A percentile compares a stretch with the other conserved stretches of the same genome.
Conservation (phyloP, 306 rosid species). For the Quercus bicolor region DNA sequence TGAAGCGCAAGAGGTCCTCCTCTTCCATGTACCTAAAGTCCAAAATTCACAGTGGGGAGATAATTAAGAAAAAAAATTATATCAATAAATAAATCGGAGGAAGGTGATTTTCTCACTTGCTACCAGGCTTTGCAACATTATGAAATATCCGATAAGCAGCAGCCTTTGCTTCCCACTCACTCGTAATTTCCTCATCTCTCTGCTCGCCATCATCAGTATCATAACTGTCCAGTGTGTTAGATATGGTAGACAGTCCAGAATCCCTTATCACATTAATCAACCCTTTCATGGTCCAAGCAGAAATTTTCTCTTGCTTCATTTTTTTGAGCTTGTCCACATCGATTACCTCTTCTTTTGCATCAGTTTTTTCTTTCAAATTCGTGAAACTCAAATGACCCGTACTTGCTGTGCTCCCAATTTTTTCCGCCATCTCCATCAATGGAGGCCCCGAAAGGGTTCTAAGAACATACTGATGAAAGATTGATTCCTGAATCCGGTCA, state of each 20-base stretch:
- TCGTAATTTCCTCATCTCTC: conserved; percentile 58
- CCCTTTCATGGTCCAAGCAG: conserved; percentile 91
- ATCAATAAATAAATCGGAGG: background rate
- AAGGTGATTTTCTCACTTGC: conserved; percentile 47
- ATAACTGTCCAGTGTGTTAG: conserved; percentile 37
- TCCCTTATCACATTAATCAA: conserved; percentile 57
- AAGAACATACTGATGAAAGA: conserved; percentile 75
- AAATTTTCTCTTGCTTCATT: conserved; percentile 69
- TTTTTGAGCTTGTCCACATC: conserved; percentile 77
- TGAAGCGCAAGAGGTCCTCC: conserved; percentile 74
- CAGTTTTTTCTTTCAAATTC: conserved; percentile 28
- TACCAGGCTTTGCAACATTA: conserved; percentile 63
- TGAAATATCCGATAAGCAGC: conserved; percentile 60
- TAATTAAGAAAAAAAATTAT: background rate
- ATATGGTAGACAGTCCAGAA: conserved; percentile 68
- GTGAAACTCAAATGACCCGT: conserved; percentile 53
- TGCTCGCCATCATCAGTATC: conserved; percentile 46
- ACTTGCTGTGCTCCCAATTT: conserved; percentile 31
- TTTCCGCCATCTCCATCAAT: conserved; percentile 54
- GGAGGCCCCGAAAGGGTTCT: conserved; percentile 78
- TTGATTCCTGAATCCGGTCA: conserved; percentile 80
- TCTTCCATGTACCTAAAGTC: conserved; percentile 59
- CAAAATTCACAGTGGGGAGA: conserved; percentile 10
- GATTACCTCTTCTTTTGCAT: conserved; percentile 58
- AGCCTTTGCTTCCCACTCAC: conserved; percentile 80